Percentiles rank a stretch among this genome's conserved stretches.
These are phyloP conservation scores for Hordeum pubiflorum DNA, from an alignment of 202 grass and related monocot genomes.

Conservation along the genomic window DNA sequence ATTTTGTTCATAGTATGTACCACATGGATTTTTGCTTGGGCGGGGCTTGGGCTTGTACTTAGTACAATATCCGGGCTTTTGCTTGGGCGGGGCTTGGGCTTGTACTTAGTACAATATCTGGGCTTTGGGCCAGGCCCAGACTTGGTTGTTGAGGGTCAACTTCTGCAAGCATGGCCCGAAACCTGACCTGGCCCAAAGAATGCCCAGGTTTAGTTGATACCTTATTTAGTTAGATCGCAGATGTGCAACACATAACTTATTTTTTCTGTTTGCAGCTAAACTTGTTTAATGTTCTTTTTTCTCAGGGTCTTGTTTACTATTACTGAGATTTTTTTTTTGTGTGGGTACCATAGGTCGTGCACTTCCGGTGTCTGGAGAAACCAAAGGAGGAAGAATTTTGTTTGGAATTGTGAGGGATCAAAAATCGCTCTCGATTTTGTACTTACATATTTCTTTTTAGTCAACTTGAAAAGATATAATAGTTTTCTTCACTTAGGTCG, in stretches of 20 bases:
- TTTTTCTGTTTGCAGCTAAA: slow-evolving; percentile 8
- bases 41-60: not conserved
- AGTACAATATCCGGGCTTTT: not conserved
- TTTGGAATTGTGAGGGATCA: slow-evolving; percentile 44
- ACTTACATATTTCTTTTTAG: not conserved
- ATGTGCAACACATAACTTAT: not conserved
- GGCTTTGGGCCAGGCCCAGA: not conserved
- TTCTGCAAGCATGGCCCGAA: not conserved
- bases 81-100: not conserved
- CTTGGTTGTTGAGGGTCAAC: not conserved
- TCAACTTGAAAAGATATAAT: slow-evolving; percentile 12
- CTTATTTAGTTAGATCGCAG: not conserved
- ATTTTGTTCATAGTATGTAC: not conserved
- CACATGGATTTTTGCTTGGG: not conserved
- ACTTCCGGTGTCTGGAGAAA: slow-evolving; percentile 82
- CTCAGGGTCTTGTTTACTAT: not conserved
- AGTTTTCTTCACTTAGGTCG: slow-evolving; percentile 36
- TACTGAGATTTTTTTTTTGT: slow-evolving; percentile 17
- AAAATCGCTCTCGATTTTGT: not conserved
- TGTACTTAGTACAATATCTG: not conserved
- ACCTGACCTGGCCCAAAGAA: not conserved
- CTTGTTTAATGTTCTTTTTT: not conserved
- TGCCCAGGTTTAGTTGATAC: not conserved
- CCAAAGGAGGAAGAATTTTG: slow-evolving; percentile 93
- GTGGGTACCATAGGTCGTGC: slow-evolving; percentile 53